Conservation (phyloP, 306 rosid species). For the Potentilla sterilis region DNA sequence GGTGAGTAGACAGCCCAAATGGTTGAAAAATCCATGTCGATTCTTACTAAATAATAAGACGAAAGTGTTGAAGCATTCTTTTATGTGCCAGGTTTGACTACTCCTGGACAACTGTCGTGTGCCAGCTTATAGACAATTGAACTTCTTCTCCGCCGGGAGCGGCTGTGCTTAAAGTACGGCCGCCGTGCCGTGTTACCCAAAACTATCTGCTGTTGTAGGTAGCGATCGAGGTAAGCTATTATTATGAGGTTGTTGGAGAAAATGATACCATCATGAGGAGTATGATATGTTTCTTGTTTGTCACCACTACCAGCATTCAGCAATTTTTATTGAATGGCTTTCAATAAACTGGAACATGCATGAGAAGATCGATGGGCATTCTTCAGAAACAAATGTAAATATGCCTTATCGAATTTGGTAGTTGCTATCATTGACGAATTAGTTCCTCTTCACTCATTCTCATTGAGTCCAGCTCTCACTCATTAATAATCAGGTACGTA, state of each 20-base stretch:
- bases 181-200: no score
- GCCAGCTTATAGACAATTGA: background rate
- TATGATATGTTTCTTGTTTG: background rate
- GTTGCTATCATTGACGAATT: background rate
- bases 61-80: no score
- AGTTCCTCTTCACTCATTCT: background rate
- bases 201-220: no score
- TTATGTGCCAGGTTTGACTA: background rate
- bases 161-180: no score
- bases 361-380: no score
- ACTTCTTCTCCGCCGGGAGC: background rate
- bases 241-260: slow-evolving; percentile 1
- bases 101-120: no score
- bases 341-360: background rate
- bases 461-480: background rate
- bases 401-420: background rate
- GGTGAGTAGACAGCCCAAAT: slow-evolving; percentile 4
- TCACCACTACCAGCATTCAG: background rate
- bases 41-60: background rate
- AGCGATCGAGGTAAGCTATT: background rate
- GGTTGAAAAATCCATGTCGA: slow-evolving; percentile 9
- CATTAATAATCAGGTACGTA: background rate
- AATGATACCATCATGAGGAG: background rate
- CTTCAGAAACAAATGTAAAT: background rate
- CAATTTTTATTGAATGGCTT: background rate